Base-by-base conservation (phyloP, 1,139 yeast genomes). In the Taphrina wiesneri region DNA sequence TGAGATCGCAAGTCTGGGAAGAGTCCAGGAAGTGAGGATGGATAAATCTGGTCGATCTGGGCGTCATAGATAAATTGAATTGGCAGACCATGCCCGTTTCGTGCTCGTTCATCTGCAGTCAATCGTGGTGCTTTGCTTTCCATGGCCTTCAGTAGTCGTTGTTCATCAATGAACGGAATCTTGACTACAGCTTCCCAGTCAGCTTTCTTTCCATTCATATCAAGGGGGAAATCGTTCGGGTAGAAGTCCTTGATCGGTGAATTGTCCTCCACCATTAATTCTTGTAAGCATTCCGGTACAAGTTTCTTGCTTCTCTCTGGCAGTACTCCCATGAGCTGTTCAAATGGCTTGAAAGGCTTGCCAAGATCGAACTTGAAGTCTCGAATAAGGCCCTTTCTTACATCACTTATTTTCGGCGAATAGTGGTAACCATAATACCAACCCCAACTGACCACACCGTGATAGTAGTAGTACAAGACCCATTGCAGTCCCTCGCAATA, bases 121-220 rank as follows among this genome's bases (percentile, higher is more conserved):
- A 95, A 79, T 68, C 81, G 82, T 0, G 78, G 74, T 68, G 89
- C 88, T n/a, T 61, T 47, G 7, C 96, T 88, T 59, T 78, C 81
- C 81, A 95, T 84, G 0, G 93, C 92, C 1, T 81, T 84, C 63
- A 88, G 78, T 68, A 93, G 81, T 69, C 93, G 82, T 41, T 83
- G 78, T 73, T 88, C 92, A 71, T 95, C 98, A 63, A 93, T 97
- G 80, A 95, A 95, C 13, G 96, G 88, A 69, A 93, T 83, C 74
- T 90, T 84, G n/a, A 93, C 97, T 66, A 93, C 97, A 7, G 98
- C 98, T 78, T 93, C 99, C 99, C 99, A 93, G 61, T 90, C 87
- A 6, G 96, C 96, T 66, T 92, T 89, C 75, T 93, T 95, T 63
- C 98, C 99, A 74, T 93, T 95, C 83, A 86, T 81, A 77, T 95